phyloP scores from a whole-genome alignment of 2,329 filamentous ascomycete species.

The Didymella sp. region DNA sequence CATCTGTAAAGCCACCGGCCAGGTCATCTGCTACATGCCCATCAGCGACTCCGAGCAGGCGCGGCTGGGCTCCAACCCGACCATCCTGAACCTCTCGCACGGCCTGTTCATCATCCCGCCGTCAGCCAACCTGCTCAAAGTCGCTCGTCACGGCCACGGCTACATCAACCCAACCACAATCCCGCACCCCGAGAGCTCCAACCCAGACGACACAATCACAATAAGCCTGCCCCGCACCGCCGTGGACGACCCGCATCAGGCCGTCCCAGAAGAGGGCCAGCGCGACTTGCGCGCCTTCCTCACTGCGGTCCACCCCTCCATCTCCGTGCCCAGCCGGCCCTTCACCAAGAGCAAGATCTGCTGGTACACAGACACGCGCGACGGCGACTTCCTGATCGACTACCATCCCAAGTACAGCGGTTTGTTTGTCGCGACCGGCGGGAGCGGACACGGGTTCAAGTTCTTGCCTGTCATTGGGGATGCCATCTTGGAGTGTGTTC shows the following conservation, averaged over 20 bases:
- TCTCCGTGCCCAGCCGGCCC: slow-evolving; percentile 48
- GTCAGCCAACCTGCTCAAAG: slow-evolving; percentile 53
- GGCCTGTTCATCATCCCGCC: slow-evolving; percentile 81
- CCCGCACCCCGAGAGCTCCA: slow-evolving; percentile 54
- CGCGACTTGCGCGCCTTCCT: slow-evolving; percentile 44
- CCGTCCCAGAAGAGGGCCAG: slow-evolving; percentile 45
- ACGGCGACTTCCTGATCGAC: slow-evolving; percentile 63
- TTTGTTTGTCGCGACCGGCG: slow-evolving; percentile 66
- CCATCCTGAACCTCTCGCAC: slow-evolving; percentile 73
- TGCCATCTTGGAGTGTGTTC: slow-evolving; percentile 61
- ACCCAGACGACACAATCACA: slow-evolving; percentile 48
- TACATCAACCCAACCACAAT: slow-evolving; percentile 57
- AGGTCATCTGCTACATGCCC: slow-evolving; percentile 78
- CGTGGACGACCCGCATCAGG: slow-evolving; percentile 57
- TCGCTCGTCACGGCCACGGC: slow-evolving; percentile 60
- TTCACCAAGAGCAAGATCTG: slow-evolving; percentile 59
- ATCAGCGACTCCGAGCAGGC: slow-evolving; percentile 75
- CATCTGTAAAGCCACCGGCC: slow-evolving; percentile 79
- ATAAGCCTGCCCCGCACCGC: slow-evolving; percentile 59
- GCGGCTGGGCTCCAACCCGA: slow-evolving; percentile 69
- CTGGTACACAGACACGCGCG: slow-evolving; percentile 65
- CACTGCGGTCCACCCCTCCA: slow-evolving; percentile 35
- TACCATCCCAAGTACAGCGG: slow-evolving; percentile 59
- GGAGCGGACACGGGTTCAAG: slow-evolving; percentile 68
- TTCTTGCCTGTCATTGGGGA: slow-evolving; percentile 66